Conservation (phyloP, 2,329 filamentous ascomycete genomes). For the Purpureocillium lavendulum region DNA sequence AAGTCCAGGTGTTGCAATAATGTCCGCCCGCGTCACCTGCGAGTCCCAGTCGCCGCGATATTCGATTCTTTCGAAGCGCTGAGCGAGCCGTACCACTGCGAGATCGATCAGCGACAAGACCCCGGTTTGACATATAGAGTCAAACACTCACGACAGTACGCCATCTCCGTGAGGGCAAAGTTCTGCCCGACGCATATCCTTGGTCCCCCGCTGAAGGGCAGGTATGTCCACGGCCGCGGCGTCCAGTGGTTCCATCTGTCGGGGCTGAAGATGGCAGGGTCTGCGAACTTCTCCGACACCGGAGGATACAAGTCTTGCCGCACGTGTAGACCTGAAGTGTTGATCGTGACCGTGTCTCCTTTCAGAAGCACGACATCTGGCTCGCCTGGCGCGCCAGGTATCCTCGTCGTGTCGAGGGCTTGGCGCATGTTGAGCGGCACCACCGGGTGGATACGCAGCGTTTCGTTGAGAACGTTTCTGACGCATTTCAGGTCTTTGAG, state of each 20-base stretch:
- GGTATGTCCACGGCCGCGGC: slow-evolving; percentile 44
- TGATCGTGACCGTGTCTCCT: slow-evolving; percentile 39
- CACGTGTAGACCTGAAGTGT: slow-evolving; percentile 42
- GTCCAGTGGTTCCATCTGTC: slow-evolving; percentile 44
- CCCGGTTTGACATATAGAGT: slow-evolving; percentile 10
- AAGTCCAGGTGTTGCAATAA: slow-evolving; percentile 30
- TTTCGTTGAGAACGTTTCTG: neutral
- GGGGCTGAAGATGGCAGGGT: slow-evolving; percentile 34
- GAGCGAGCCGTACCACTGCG: slow-evolving; percentile 39
- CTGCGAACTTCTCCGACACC: slow-evolving; percentile 25
- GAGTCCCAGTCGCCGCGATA: slow-evolving; percentile 34
- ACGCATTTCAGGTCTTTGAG: neutral
- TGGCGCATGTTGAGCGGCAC: neutral
- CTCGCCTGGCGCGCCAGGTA: slow-evolving; percentile 10
- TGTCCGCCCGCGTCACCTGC: slow-evolving; percentile 30
- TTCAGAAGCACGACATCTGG: slow-evolving; percentile 34
- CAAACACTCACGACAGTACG: slow-evolving; percentile 30
- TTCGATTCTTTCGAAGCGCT: slow-evolving; percentile 49
- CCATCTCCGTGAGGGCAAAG: slow-evolving; percentile 52
- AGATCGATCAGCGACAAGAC: neutral
- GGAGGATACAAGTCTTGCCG: slow-evolving; percentile 38
- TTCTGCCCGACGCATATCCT: slow-evolving; percentile 50
- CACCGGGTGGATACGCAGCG: neutral
- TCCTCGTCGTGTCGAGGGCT: no score
- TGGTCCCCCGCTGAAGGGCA: slow-evolving; percentile 44